These are phyloP conservation scores for Trypanosoma rangeli DNA, from an alignment of 208 protist species.

Conservation along the genomic window DNA sequence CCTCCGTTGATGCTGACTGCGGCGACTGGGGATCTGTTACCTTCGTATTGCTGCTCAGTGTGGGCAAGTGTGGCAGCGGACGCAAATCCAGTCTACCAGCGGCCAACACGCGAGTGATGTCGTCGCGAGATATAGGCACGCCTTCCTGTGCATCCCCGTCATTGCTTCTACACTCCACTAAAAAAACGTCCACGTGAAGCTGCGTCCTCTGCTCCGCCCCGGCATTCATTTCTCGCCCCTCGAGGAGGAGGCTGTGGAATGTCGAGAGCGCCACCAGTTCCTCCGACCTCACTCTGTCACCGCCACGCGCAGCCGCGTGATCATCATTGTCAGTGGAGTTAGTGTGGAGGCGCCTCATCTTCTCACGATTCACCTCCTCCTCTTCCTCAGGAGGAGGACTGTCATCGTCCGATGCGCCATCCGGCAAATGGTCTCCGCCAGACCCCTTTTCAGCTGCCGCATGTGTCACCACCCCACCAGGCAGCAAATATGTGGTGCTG, in stretches of 20 bases:
- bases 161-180: constrained; percentile 7
- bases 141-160: not conserved
- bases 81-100: constrained; percentile 13
- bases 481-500: constrained; percentile 12
- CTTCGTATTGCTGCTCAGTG: not conserved
- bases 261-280: constrained; percentile 2
- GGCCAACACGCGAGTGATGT: constrained; percentile 11
- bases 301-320: not conserved
- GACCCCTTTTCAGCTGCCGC: not conserved
- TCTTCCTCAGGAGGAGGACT: not conserved
- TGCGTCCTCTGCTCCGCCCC: not conserved
- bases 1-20: not conserved
- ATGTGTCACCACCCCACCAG: not conserved
- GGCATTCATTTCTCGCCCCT: not conserved
- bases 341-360: not conserved
- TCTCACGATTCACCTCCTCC: not conserved
- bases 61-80: not conserved
- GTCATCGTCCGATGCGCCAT: not conserved
- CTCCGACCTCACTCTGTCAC: not conserved
- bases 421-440: not conserved
- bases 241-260: constrained; percentile 19
- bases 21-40: not conserved
- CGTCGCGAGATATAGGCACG: not conserved
- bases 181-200: constrained; percentile 11
- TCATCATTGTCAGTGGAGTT: not conserved